Conservation (phyloP, 257 asterid genomes). For the Schizonepeta tenuifolia region DNA sequence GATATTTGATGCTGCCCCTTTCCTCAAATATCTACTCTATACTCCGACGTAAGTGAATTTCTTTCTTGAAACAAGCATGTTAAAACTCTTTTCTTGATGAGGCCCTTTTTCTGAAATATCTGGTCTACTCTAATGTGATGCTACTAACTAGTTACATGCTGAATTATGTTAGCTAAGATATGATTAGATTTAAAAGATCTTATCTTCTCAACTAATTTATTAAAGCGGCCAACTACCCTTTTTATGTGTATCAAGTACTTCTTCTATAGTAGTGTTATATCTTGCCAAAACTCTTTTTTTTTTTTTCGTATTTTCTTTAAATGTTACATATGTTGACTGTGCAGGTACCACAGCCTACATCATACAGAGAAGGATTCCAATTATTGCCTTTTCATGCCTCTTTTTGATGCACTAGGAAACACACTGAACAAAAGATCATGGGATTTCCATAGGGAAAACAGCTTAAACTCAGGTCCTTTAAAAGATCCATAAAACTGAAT, state of each 20-base stretch:
- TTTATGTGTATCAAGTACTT: background rate
- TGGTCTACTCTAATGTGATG: background rate
- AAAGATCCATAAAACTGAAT: background rate
- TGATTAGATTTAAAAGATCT: background rate
- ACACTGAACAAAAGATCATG: constrained; percentile 77
- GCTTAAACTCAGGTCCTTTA: constrained; percentile 56
- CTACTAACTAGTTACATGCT: background rate
- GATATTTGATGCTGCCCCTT: constrained; percentile 60
- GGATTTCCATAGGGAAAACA: constrained; percentile 59
- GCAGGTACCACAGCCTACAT: constrained; percentile 86
- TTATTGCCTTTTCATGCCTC: constrained; percentile 89
- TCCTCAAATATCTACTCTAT: constrained; percentile 64
- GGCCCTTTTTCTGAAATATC: background rate
- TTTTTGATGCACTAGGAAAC: constrained; percentile 73
- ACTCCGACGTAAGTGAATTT: constrained; percentile 75
- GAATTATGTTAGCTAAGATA: background rate
- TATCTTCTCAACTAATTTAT: background rate
- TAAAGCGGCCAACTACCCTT: background rate
- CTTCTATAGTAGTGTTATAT: background rate
- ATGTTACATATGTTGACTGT: background rate
- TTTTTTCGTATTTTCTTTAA: background rate
- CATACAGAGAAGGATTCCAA: constrained; percentile 66
- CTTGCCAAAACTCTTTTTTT: background rate
- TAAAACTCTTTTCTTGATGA: background rate
- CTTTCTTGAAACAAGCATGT: background rate